phyloP scores from a whole-genome alignment of 331 rosid genomes.

The Erythrophleum ivorense region DNA sequence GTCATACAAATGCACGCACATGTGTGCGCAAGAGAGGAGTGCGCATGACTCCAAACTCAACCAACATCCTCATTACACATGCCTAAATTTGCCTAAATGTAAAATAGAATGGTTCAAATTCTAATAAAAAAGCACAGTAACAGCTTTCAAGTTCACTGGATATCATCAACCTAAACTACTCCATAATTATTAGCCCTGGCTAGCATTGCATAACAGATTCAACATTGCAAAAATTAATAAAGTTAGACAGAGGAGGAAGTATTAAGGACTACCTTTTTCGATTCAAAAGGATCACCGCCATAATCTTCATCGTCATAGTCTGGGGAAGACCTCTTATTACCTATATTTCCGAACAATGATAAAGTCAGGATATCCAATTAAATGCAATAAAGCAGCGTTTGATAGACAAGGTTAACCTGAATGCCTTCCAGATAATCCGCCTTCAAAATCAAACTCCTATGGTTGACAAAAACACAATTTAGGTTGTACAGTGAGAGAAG shows the following conservation, averaged over 20 bases:
- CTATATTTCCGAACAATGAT: conserved; percentile 45
- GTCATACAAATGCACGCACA: not conserved
- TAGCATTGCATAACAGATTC: conserved; percentile 5
- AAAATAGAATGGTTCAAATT: not conserved
- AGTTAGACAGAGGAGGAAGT: not conserved
- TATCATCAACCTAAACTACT: conserved; percentile 1
- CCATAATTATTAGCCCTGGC: not conserved
- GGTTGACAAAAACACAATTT: conserved; percentile 23
- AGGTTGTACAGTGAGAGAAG: not conserved
- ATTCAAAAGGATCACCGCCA: conserved; percentile 66
- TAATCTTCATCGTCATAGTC: conserved; percentile 76
- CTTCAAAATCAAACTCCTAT: conserved; percentile 92
- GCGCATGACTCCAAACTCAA: conserved; percentile 10
- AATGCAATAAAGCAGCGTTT: not conserved
- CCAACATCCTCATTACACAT: not conserved
- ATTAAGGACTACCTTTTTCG: conserved; percentile 58
- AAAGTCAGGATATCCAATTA: conserved; percentile 19
- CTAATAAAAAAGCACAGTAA: conserved; percentile 16
- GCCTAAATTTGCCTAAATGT: not conserved
- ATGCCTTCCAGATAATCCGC: conserved; percentile 69
- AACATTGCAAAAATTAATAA: not conserved
- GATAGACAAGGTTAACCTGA: conserved; percentile 51
- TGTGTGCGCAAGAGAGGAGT: not conserved
- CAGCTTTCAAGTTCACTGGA: conserved; percentile 7
- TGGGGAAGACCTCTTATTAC: conserved; percentile 74